phyloP scores from a whole-genome alignment of 306 rosid genomes.

The Vicia faba region DNA sequence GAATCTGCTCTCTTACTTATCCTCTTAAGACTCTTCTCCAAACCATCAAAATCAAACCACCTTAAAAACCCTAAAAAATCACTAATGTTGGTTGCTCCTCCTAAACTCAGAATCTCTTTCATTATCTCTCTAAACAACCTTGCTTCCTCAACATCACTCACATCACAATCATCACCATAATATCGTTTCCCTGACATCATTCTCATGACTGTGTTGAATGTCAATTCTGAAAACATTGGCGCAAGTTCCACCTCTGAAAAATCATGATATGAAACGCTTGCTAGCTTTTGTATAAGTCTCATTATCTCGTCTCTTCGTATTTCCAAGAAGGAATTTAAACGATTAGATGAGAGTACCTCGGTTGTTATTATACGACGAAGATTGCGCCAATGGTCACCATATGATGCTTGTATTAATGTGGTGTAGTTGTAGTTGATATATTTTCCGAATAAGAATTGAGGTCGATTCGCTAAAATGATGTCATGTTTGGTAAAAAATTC shows the following conservation, averaged over 20 bases:
- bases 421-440: constrained; percentile 50
- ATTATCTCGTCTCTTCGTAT: constrained; percentile 47
- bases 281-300: constrained; percentile 36
- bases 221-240: too few relatives aligned
- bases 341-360: constrained; percentile 52
- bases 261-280: neutral
- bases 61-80: constrained; percentile 46
- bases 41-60: constrained; percentile 37
- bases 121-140: too few relatives aligned
- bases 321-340: constrained; percentile 22
- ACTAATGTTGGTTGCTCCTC: constrained; percentile 35
- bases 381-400: constrained; percentile 70
- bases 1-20: too few relatives aligned
- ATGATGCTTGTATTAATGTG: constrained; percentile 30
- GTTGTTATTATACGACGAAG: constrained; percentile 54
- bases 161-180: too few relatives aligned
- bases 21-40: too few relatives aligned
- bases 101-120: neutral
- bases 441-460: constrained; percentile 36
- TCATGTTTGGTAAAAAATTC: too few relatives aligned
- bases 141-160: too few relatives aligned
- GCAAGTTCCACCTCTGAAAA: too few relatives aligned
- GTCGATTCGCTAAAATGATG: constrained; percentile 55
- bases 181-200: too few relatives aligned
- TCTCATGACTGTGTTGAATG: too few relatives aligned